A percentile compares a stretch with the other conserved stretches of the same genome.
Evolutionary conservation across 306 rosid species (phyloP).

Genomic region (Dryas octopetala): DNA sequence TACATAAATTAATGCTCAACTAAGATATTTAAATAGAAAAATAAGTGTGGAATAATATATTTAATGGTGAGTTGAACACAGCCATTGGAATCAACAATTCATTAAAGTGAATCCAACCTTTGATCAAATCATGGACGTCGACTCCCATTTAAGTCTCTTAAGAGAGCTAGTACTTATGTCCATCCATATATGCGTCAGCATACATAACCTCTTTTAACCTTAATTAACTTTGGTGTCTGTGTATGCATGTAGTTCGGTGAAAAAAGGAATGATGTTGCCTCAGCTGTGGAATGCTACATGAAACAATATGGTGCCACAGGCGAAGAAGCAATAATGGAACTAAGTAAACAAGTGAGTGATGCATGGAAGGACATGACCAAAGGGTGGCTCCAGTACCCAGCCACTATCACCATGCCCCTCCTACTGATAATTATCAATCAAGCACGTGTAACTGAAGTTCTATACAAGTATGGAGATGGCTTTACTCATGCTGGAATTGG

Average conservation of each 20-base stretch:
- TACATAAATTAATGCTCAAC: too few relatives aligned
- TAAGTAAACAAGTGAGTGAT: neutral
- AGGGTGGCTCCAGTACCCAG: conserved; percentile 23
- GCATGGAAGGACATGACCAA: conserved; percentile 37
- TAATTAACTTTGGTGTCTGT: neutral
- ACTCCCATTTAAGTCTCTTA: too few relatives aligned
- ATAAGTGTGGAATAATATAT: too few relatives aligned
- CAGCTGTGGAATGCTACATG: conserved; percentile 17
- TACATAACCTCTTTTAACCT: neutral
- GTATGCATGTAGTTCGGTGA: neutral
- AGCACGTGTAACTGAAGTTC: conserved; percentile 23
- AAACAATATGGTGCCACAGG: neutral
- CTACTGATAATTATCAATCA: conserved; percentile 29
- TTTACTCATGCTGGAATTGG: conserved; percentile 5
- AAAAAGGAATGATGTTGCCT: conserved; percentile 1
- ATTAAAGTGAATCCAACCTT: too few relatives aligned
- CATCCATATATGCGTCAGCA: too few relatives aligned
- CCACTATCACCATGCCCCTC: neutral
- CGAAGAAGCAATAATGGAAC: neutral
- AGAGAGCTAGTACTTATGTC: too few relatives aligned
- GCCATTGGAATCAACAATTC: too few relatives aligned
- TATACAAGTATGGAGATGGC: conserved; percentile 33
- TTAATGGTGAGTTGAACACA: too few relatives aligned
- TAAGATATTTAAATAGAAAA: too few relatives aligned
- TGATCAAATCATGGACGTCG: too few relatives aligned